A percentile compares a stretch with the other conserved stretches of the same genome.
These are phyloP conservation scores for Populus hybrid DNA, from an alignment of 441 rosid species.

Conservation along the genomic window DNA sequence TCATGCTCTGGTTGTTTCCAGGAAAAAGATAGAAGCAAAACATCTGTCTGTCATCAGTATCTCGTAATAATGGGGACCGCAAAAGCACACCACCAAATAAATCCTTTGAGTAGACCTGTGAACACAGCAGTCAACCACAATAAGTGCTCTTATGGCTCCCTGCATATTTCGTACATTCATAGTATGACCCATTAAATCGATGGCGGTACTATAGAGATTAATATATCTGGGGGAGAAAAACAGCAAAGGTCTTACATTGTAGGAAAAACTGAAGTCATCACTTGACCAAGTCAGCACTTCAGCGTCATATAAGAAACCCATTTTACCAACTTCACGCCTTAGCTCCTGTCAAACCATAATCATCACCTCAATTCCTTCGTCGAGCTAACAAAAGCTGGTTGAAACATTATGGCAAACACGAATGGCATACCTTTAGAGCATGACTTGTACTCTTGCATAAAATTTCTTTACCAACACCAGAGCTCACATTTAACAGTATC, in stretches of 20 bases:
- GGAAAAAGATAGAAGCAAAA: conserved; percentile 84
- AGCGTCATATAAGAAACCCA: conserved; percentile 61
- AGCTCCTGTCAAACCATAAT: conserved; percentile 44
- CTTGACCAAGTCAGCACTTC: conserved; percentile 69
- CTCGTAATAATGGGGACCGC: conserved; percentile 66
- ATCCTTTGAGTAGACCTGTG: conserved; percentile 52
- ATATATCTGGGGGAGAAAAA: neutral
- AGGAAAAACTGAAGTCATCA: conserved; percentile 57
- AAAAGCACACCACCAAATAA: conserved; percentile 62
- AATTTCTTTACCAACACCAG: conserved; percentile 50
- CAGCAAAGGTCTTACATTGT: conserved; percentile 43
- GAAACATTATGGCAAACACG: neutral
- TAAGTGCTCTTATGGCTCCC: neutral
- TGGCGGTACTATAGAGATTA: neutral
- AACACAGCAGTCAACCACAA: conserved; percentile 14
- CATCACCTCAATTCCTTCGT: conserved; percentile 8
- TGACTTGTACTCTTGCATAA: conserved; percentile 53
- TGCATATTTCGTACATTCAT: neutral
- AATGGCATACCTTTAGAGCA: conserved; percentile 58
- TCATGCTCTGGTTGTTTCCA: conserved; percentile 49
- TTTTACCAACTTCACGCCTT: conserved; percentile 50
- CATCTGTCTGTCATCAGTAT: conserved; percentile 71
- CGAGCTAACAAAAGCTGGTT: neutral
- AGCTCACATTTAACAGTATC: conserved; percentile 59
- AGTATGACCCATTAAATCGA: neutral